phyloP scores from a whole-genome alignment of 345 rosid genomes.

The Eucalyptus curtisii region DNA sequence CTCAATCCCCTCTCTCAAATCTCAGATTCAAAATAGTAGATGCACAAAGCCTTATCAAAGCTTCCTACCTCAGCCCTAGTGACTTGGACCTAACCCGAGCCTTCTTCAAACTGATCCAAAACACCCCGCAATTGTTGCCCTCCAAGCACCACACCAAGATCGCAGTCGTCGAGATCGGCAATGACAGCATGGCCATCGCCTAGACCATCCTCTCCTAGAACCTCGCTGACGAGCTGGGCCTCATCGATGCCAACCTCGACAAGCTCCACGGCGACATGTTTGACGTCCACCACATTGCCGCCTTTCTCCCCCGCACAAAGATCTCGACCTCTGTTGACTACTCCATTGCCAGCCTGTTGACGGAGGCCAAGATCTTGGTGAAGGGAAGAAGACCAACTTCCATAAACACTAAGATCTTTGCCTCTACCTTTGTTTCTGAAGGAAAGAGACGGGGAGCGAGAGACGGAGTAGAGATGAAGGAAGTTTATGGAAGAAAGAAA shows the following conservation, averaged over 20 bases:
- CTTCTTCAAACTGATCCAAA: not conserved
- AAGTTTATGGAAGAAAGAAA: no score
- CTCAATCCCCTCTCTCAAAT: no score
- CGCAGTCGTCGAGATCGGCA: fast-evolving
- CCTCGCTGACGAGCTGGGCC: constrained; percentile 46
- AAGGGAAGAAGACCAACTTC: not conserved
- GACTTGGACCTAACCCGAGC: not conserved
- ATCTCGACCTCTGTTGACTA: constrained; percentile 69
- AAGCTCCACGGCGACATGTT: constrained; percentile 88
- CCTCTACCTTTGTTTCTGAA: not conserved
- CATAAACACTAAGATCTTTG: no score
- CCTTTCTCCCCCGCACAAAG: constrained; percentile 74
- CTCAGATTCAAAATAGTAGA: no score
- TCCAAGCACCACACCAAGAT: not conserved
- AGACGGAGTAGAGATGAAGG: not conserved
- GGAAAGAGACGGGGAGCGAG: not conserved
- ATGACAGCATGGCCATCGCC: not conserved
- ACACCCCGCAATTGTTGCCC: fast-evolving
- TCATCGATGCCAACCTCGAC: constrained; percentile 46
- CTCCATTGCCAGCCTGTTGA: constrained; percentile 39
- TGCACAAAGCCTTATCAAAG: fast-evolving
- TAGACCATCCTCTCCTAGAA: constrained; percentile 35
- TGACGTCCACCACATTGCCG: constrained; percentile 89
- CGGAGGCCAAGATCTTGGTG: not conserved
- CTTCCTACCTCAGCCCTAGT: not conserved